Conservation (phyloP, 2,329 filamentous ascomycete genomes). For the Hymenoscyphus occultus region DNA sequence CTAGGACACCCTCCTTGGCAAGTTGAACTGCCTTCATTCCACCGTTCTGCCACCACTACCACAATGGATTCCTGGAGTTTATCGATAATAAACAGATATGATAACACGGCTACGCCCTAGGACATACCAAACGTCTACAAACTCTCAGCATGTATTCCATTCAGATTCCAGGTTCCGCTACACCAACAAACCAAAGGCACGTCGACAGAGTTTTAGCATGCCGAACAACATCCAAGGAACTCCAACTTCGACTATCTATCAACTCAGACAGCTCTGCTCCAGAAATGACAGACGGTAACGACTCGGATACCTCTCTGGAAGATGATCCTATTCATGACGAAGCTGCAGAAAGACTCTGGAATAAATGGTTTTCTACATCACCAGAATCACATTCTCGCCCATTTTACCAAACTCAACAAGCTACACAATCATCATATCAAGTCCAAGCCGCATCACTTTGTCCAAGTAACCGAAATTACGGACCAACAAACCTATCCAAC, state of each 20-base stretch:
- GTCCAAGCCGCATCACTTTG: background rate
- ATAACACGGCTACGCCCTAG: background rate
- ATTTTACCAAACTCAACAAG: background rate
- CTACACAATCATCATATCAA: background rate
- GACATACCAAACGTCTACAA: background rate
- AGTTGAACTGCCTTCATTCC: constrained; percentile 4
- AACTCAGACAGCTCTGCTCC: background rate
- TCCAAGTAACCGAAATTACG: background rate
- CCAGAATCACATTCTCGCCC: background rate
- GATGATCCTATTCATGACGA: background rate
- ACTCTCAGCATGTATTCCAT: background rate
- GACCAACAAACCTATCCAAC: background rate
- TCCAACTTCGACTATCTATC: constrained; percentile 4
- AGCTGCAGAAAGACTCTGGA: background rate
- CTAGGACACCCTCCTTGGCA: background rate
- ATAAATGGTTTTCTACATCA: background rate
- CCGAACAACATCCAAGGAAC: background rate
- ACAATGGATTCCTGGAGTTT: background rate
- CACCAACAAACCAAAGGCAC: background rate
- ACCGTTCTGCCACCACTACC: background rate
- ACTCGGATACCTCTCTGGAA: background rate
- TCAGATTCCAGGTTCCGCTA: background rate
- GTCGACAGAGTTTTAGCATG: background rate
- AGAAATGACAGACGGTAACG: constrained; percentile 1
- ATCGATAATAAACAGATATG: constrained; percentile 1